Conservation (phyloP, 441 rosid species). For the Eutrema salsugineum region DNA sequence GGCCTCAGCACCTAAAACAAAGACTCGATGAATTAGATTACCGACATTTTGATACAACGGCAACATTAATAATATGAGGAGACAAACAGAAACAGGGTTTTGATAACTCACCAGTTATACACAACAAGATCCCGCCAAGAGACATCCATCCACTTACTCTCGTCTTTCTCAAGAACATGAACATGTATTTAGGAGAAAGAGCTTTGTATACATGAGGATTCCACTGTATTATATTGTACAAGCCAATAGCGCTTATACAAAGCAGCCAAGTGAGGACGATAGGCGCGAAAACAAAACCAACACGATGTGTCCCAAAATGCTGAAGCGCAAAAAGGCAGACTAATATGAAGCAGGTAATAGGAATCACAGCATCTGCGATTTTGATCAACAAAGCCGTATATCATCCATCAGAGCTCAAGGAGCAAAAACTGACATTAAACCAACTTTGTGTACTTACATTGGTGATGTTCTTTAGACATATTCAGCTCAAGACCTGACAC, state of each 20-base stretch:
- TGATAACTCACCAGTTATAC: slow-evolving; percentile 74
- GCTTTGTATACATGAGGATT: slow-evolving; percentile 85
- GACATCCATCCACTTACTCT: slow-evolving; percentile 97
- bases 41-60: not conserved
- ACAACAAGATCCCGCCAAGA: slow-evolving; percentile 87
- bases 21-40: slow-evolving; percentile 8
- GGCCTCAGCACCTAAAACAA: slow-evolving; percentile 87
- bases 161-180: slow-evolving; percentile 92
- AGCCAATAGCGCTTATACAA: slow-evolving; percentile 89
- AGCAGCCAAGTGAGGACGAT: slow-evolving; percentile 74
- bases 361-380: slow-evolving; percentile 82
- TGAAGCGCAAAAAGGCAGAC: slow-evolving; percentile 95
- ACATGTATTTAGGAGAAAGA: slow-evolving; percentile 94
- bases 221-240: slow-evolving; percentile 85
- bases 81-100: not conserved
- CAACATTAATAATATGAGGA: not conserved
- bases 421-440: not conserved
- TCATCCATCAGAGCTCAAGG: slow-evolving; percentile 17
- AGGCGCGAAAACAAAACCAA: slow-evolving; percentile 91
- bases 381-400: slow-evolving; percentile 2
- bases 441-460: slow-evolving; percentile 53
- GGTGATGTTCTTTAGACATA: slow-evolving; percentile 90
- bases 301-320: slow-evolving; percentile 92
- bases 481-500: slow-evolving; percentile 96
- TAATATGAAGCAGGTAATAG: slow-evolving; percentile 87